Conservation (phyloP, 2,329 filamentous ascomycete genomes). For the Sporothrix variecibatus region DNA sequence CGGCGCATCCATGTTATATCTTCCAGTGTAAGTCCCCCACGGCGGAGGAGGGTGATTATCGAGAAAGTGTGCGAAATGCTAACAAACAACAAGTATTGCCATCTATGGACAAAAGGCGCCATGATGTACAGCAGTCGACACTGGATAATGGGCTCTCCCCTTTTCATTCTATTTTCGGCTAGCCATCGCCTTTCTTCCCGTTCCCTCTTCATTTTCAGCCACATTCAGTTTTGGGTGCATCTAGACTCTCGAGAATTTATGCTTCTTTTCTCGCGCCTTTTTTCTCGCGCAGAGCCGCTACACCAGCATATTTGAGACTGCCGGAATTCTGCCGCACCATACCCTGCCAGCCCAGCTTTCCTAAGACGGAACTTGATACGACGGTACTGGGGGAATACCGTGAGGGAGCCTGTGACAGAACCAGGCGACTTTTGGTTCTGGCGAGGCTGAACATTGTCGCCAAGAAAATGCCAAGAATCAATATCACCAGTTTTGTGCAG, state of each 20-base stretch:
- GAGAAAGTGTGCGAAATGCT: neutral
- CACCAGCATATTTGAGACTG: too few relatives aligned
- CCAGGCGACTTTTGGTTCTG: too few relatives aligned
- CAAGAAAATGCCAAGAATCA: neutral
- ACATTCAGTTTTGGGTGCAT: neutral
- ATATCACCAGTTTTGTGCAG: neutral
- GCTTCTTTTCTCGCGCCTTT: neutral
- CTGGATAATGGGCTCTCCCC: too few relatives aligned
- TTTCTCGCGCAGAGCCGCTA: neutral
- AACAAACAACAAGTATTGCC: slow-evolving; percentile 10
- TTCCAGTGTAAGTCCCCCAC: slow-evolving; percentile 21
- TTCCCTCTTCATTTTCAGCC: too few relatives aligned
- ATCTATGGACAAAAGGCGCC: slow-evolving; percentile 20
- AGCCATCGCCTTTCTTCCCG: too few relatives aligned
- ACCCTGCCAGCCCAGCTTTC: too few relatives aligned
- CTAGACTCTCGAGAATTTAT: too few relatives aligned
- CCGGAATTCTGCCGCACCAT: too few relatives aligned
- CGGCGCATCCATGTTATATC: slow-evolving; percentile 39
- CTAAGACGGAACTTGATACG: too few relatives aligned
- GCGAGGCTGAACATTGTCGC: neutral
- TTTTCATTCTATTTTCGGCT: too few relatives aligned
- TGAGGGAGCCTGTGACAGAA: too few relatives aligned
- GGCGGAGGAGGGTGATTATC: neutral
- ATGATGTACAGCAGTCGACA: neutral
- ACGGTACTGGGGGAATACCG: too few relatives aligned